A percentile compares a stretch with the other conserved stretches of the same genome.
Evolutionary conservation across 1,139 yeast species (phyloP).

Genomic region (Meyerozyma sp.): DNA sequence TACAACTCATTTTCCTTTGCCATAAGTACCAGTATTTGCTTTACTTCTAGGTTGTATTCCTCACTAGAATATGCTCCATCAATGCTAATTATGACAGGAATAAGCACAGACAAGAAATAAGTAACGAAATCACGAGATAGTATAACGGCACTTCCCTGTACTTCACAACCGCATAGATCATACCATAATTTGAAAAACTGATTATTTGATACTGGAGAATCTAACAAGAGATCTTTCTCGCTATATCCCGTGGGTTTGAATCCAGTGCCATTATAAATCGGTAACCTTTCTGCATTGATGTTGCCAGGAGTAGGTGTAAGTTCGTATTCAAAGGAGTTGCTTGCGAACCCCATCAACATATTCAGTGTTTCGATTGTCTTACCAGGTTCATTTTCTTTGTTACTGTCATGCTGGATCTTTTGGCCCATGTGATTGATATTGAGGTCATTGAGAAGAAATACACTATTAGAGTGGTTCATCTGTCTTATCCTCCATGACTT

Average conservation of each 20-base stretch:
- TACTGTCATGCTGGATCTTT: slow-evolving; percentile 1
- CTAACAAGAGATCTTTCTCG: slow-evolving; percentile 34
- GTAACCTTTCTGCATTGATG: slow-evolving; percentile 40
- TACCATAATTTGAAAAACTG: slow-evolving; percentile 56
- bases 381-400: neutral
- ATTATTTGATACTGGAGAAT: slow-evolving; percentile 50
- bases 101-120: slow-evolving; percentile 33
- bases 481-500: slow-evolving; percentile 66
- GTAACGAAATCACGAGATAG: slow-evolving; percentile 20
- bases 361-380: slow-evolving; percentile 3
- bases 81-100: slow-evolving; percentile 48
- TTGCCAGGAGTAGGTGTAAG: slow-evolving; percentile 34
- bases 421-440: slow-evolving; percentile 12
- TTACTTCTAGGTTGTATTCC: slow-evolving; percentile 14
- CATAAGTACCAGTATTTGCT: slow-evolving; percentile 16
- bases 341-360: slow-evolving; percentile 34
- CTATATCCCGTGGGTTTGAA: slow-evolving; percentile 10
- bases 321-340: slow-evolving; percentile 48
- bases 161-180: slow-evolving; percentile 50
- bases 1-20: slow-evolving; percentile 10
- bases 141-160: slow-evolving; percentile 28
- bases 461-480: slow-evolving; percentile 83
- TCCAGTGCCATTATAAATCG: slow-evolving; percentile 36
- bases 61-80: slow-evolving; percentile 20
- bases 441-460: slow-evolving; percentile 45